Base-by-base conservation (phyloP, 306 rosid genomes). In the Prinsepia uniflora region DNA sequence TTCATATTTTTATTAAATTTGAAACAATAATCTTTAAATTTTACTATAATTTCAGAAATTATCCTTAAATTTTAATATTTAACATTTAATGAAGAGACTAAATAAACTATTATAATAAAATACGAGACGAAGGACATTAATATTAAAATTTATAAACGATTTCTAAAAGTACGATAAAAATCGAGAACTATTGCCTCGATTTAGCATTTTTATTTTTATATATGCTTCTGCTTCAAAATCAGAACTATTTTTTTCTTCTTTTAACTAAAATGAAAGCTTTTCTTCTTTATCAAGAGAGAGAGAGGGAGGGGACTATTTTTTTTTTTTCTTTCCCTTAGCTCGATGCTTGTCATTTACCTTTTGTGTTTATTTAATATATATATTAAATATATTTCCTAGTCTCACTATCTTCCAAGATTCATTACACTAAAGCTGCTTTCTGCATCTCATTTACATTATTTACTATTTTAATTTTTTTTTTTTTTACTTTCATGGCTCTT, bases 361-460 rank as follows among this genome's bases (percentile, higher is more conserved):
- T 43, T 48, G 12, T 52, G 3, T 18, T 4, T 6, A 5, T n/a
- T n/a, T n/a, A n/a, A n/a, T n/a, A n/a, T n/a, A n/a, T n/a, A n/a
- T n/a, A n/a, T n/a, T n/a, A n/a, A n/a, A n/a, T 70, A 43, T 62
- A 69, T 76, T 78, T 72, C 81, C 72, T 67, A 52, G 74, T 44
- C 74, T 81, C 70, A 49, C 84, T 76, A 65, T 68, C 64, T 71
- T 75, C 75, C 83, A 71, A 75, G 76, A 75, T 22, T 74, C 82
- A 79, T 71, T 75, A 79, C 65, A 59, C 57, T 73, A 81, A 73
- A 76, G 86, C 75, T 83, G 81, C 83, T 61, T 59, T 59, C 59
- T 74, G 17, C 75, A 42, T 66, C 75, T 68, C 55, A 72, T 75
- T 63, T 70, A 53, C 68, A 76, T 60, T 60, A 53, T 61, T 63